phyloP scores from a whole-genome alignment of 2,329 filamentous ascomycete species.

The Calonectria multiphialidica region DNA sequence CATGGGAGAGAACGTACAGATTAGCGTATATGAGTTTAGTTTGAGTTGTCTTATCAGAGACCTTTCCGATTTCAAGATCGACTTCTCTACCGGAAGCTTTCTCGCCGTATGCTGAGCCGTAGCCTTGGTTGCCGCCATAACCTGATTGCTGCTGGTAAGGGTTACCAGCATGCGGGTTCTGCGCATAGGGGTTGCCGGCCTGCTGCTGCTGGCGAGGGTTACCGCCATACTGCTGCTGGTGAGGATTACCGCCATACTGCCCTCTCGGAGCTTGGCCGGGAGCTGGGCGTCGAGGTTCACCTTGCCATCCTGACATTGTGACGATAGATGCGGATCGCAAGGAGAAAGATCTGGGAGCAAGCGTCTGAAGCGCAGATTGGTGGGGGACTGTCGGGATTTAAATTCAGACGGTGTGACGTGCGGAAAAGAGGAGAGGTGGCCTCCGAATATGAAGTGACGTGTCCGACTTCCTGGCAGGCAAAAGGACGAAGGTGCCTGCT shows the following conservation, averaged over 20 bases:
- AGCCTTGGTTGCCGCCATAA: constrained; percentile 27
- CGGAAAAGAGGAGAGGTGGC: background rate
- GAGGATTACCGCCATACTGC: constrained; percentile 35
- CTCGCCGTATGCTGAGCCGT: constrained; percentile 41
- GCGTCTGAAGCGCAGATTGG: background rate
- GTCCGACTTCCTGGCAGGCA: background rate
- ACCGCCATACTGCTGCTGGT: constrained; percentile 30
- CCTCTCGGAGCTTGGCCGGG: constrained; percentile 38
- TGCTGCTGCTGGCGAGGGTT: constrained; percentile 49
- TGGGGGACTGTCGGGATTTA: background rate
- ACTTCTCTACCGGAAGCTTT: constrained; percentile 48
- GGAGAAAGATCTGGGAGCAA: background rate
- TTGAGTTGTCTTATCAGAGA: constrained; percentile 69
- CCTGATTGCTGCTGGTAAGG: constrained; percentile 48
- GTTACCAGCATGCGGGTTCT: too few relatives aligned
- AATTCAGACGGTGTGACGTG: background rate
- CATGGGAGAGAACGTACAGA: constrained; percentile 60
- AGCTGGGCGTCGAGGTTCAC: constrained; percentile 43
- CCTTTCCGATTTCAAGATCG: constrained; percentile 57
- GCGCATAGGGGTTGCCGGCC: constrained; percentile 6
- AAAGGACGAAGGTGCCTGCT: constrained; percentile 2
- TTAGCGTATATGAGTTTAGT: constrained; percentile 74
- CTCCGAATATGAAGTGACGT: background rate
- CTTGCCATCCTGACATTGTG: constrained; percentile 48
- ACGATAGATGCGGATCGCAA: background rate